These are phyloP conservation scores for Boletellus deceptivus DNA, from an alignment of 1,284 basidiomycete species.

Conservation along the genomic window DNA sequence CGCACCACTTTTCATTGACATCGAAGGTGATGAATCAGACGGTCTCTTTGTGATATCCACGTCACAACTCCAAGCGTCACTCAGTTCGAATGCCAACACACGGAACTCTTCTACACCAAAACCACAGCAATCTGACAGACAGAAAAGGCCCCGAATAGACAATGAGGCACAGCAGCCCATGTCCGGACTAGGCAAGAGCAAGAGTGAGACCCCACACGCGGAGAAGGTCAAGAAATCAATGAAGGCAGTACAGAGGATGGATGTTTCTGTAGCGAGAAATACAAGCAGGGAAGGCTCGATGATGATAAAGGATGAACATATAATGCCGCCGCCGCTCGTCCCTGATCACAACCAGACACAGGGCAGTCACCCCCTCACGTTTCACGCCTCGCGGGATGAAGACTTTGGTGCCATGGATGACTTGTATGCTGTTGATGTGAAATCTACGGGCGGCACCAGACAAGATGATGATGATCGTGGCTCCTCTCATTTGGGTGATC, in stretches of 20 bases:
- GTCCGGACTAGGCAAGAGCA: conserved; percentile 24
- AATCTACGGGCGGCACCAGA: background rate
- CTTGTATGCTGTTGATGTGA: conserved; percentile 3
- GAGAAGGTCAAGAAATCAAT: conserved; percentile 48
- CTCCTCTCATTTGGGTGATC: conserved; percentile 6
- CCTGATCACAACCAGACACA: conserved; percentile 12
- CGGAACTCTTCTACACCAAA: conserved; percentile 23
- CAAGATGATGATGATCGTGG: background rate
- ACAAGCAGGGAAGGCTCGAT: conserved; percentile 17
- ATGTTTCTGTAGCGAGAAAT: conserved; percentile 28
- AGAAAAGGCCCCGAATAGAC: conserved; percentile 35
- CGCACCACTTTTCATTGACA: conserved; percentile 69
- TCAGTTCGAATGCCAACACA: conserved; percentile 21
- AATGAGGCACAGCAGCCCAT: conserved; percentile 30
- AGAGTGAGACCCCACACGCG: conserved; percentile 35
- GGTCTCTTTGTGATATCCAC: conserved; percentile 74
- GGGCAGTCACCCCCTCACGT: conserved; percentile 7
- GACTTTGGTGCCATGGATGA: conserved; percentile 17
- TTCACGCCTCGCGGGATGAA: conserved; percentile 17
- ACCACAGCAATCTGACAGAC: conserved; percentile 34
- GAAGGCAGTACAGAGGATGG: conserved; percentile 55
- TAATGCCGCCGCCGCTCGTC: conserved; percentile 31
- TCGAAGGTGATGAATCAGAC: conserved; percentile 61
- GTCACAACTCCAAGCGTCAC: conserved; percentile 48
- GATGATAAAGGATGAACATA: conserved; percentile 15